A percentile compares a stretch with the other conserved stretches of the same genome.
phyloP scores from a whole-genome alignment of 2,329 filamentous ascomycete genomes.

The Fusarium sterilihyphosum region DNA sequence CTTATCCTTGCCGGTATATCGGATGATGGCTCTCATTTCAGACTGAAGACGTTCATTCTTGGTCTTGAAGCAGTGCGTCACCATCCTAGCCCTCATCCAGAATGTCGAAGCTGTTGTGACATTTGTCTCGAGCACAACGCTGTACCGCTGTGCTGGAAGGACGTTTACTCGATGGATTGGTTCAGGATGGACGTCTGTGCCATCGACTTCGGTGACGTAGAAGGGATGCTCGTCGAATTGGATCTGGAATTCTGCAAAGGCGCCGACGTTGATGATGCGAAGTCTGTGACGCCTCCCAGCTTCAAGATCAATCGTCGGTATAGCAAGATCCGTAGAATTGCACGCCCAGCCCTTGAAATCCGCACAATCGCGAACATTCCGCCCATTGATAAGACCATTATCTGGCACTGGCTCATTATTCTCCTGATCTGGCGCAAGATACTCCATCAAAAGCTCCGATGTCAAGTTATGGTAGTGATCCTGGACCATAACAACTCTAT shows the following conservation, averaged over 20 bases:
- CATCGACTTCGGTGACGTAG: constrained; percentile 75
- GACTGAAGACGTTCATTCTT: constrained; percentile 45
- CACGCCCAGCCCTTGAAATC: constrained; percentile 55
- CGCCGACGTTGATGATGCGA: constrained; percentile 75
- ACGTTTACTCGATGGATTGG: constrained; percentile 71
- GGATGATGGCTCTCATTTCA: constrained; percentile 46
- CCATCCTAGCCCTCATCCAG: constrained; percentile 68
- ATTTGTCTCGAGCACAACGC: constrained; percentile 70
- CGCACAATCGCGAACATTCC: constrained; percentile 47
- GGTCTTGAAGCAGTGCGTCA: constrained; percentile 51
- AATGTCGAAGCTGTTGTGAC: constrained; percentile 64
- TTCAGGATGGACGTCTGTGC: constrained; percentile 70
- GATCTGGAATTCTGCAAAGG: constrained; percentile 77
- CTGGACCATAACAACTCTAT: constrained; percentile 73
- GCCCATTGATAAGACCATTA: constrained; percentile 70
- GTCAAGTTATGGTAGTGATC: constrained; percentile 76
- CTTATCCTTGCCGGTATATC: constrained; percentile 34
- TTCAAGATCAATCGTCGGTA: constrained; percentile 58
- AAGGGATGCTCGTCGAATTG: constrained; percentile 74
- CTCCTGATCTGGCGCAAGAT: constrained; percentile 64
- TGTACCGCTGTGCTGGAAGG: constrained; percentile 77
- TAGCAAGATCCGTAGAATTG: constrained; percentile 50
- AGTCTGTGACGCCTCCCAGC: constrained; percentile 70
- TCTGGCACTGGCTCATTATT: constrained; percentile 74
- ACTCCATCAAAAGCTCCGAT: constrained; percentile 60